Evolutionary conservation across 257 asterid species (phyloP), one percentile per base, ranked within the genome.

Genomic region (Asclepias syriaca): DNA sequence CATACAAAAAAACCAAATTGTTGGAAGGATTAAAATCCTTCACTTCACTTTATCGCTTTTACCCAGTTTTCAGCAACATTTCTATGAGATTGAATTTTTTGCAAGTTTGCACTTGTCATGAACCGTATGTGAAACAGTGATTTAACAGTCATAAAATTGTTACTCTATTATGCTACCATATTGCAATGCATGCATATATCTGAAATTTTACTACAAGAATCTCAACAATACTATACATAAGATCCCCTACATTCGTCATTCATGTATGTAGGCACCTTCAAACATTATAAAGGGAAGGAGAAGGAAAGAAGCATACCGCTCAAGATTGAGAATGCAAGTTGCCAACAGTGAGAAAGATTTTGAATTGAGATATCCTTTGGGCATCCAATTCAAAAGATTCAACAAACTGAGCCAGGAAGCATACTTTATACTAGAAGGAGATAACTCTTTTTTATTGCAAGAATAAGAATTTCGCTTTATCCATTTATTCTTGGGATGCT

Each of bases 301-400:
- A 55, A 69, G 73, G 61, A 29, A 78, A 12, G 69, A 64, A 49
- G 65, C 77, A 27, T 87, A 91, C 98, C 96, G 84, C 75, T 94
- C 98, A 70, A 89, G 87, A 76, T 94, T 94, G 85, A 94, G 96
- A 85, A 89, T 85, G 84, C 81, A 77, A 71, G 88, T 84, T 58
- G 85, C 85, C 74, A 82, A 83, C 73, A 79, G 66, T 68, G 81
- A 80, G 57, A 87, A 83, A 13, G 95, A 88, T 82, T 82, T 89
- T 73, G 80, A 82, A 77, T 86, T 84, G 29, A 88, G 69, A 86
- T 74, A 80, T 54, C 84, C 96, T 83, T 90, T 89, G 57, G 98
- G 98, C 86, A 94, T 81, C 88, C 81, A 81, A 80, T 81, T 84
- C 80, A 91, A 75, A 77, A 91, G 83, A 65, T 77, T 78, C 68